Evolutionary conservation across 345 rosid genomes (phyloP).

Genomic region (Euphorbia lathyris): DNA sequence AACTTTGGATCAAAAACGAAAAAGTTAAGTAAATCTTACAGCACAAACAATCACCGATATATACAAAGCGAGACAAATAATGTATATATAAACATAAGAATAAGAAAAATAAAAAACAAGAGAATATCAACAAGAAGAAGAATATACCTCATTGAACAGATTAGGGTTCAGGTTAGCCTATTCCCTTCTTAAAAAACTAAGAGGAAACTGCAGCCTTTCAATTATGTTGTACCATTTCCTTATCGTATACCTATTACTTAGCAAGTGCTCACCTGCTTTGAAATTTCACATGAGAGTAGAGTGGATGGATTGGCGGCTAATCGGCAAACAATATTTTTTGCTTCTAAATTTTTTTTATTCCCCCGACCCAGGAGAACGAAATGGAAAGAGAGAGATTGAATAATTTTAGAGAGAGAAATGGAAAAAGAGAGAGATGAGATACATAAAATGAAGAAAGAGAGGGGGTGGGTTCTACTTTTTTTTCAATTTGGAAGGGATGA

Average conservation of each 20-base stretch:
- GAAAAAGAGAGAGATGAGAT: no score
- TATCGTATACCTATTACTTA: background rate
- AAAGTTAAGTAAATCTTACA: background rate
- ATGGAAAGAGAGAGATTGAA: no score
- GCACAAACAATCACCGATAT: background rate
- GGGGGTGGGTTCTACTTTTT: no score
- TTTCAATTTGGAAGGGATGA: no score
- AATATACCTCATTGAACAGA: conserved; percentile 3
- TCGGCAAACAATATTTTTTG: background rate
- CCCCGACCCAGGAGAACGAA: background rate
- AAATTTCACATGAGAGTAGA: background rate
- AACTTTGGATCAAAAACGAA: background rate
- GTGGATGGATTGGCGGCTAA: background rate
- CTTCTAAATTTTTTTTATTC: background rate
- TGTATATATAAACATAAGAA: background rate
- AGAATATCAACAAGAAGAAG: background rate
- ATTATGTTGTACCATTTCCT: background rate
- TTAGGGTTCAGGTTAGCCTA: conserved; percentile 1
- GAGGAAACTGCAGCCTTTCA: background rate
- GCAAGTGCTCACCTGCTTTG: background rate
- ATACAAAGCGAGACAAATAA: background rate
- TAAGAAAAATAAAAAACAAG: background rate
- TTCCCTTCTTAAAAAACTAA: background rate
- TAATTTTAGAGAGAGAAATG: no score
- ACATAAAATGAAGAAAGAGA: no score